Base-by-base conservation (phyloP, 1,139 yeast genomes). In the Debaryomycetaceae sp. region DNA sequence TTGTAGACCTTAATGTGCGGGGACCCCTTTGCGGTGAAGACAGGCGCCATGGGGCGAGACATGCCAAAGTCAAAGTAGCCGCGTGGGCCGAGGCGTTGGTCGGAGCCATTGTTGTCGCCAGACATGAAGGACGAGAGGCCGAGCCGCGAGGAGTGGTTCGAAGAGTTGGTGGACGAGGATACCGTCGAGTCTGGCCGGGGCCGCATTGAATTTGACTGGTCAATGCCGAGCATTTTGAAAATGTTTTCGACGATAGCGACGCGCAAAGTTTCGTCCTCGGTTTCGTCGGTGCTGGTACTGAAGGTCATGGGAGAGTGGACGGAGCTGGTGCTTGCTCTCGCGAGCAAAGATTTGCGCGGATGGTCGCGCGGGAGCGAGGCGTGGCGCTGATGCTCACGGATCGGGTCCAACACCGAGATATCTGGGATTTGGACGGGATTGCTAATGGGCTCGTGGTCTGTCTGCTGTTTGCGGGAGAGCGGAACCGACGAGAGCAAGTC, bases 401-500 rank as follows among this genome's bases (percentile, higher is more conserved):
- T 6, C 20, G 10, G 20, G 10, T 6, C 10, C 6, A 6, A 7
- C 10, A 22, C 5, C 5, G 27, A 11, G 11, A 10, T 11, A 5
- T 8, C 10, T 13, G 8, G 16, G 16, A 11, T 24, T 7, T n/a
- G 8, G 13, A 6, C 10, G 7, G 16, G 16, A 11, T 25, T 25
- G 27, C 24, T 22, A 5, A 20, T 15, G 10, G 29, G 30, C 5
- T 36, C 32, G 20, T 32, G 26, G 5, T 45, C 38, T 23, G 40
- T 44, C 4, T 37, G 34, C 23, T 39, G 45, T 33, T 65, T 58
- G 37, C 87, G 60, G 1, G 86, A 72, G 4, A 83, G 53, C 1
- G 95, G 92, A 1, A 80, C 95, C 30, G 81, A 81, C 0, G 94
- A 80, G 12, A 85, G 55, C 32, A 85, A 60, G 49, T 85, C 95